Base-by-base conservation (phyloP, 352 stramenopile genomes). In the Pythium chondricola region DNA sequence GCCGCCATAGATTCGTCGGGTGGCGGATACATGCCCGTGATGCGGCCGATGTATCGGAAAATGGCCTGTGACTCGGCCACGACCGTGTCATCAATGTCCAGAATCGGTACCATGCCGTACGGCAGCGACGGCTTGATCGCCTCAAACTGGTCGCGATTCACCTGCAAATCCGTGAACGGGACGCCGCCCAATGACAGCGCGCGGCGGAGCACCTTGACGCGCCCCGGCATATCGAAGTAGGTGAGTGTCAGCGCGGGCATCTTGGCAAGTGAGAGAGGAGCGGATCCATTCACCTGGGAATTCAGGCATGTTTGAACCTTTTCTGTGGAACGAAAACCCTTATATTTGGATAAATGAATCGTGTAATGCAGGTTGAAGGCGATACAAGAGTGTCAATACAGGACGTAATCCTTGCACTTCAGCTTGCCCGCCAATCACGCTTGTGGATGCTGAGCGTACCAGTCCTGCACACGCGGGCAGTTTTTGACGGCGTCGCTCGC, bases 201-300 rank as follows among this genome's bases (percentile, higher is more conserved):
- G 17, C 62, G 35, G 16, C 65, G 57, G 17, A 57, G 33, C 13
- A 46, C 24, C 35, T 69, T 52, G 21, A 52, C 65, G 25, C 62
- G 56, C 17, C 44, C 65, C 10, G 48, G 37, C 31, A 65, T 45
- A 53, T 69, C 43, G 38, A 72, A 74, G 46, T 74, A 65, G n/a
- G 49, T 30, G 16, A 63, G 49, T 43, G 65, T 71, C 5, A 52
- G 30, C 16, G 40, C 36, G 4, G 40, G 40, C 4, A 10, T 6
- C 36, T 9, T 26, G n/a, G 20, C 16, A n/a, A 2, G 18, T n/a
- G 4, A 22, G 4, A 24, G 16, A 6, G 8, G 29, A 35, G 14
- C 8, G 8, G 29, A 35, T 35, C 6, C 33, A 40, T 11, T 24
- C 17, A 25, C 14, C 26, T 6, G 5, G 4, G 13, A 17, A 39